Percentiles rank a stretch among this genome's conserved stretches.
These are phyloP conservation scores for Wickerhamomyces sp. DNA, from an alignment of 1,139 yeast species.

Conservation along the genomic window DNA sequence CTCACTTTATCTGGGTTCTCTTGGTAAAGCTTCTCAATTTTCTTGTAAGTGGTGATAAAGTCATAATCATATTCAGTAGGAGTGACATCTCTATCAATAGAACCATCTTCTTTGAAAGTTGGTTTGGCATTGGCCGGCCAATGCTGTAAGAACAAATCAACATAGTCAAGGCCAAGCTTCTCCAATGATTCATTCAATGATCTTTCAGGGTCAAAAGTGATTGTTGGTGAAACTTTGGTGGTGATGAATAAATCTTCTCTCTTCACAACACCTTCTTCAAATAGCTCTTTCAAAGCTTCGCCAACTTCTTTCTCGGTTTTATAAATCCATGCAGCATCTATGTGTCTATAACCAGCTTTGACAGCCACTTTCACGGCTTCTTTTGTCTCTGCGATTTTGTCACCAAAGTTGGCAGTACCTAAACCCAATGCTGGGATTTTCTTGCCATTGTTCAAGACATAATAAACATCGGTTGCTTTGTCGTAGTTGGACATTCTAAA, in stretches of 20 bases:
- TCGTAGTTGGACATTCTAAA: too few species aligned
- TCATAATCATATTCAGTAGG: constrained; percentile 14
- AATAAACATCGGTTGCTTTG: constrained; percentile 29
- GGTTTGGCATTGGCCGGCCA: constrained; percentile 51
- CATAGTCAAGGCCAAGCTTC: constrained; percentile 47
- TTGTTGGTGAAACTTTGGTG: constrained; percentile 53
- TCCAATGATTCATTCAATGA: constrained; percentile 34
- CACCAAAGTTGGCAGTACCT: constrained; percentile 49
- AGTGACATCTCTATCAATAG: not conserved
- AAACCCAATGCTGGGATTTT: constrained; percentile 54
- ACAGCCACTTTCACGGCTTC: constrained; percentile 44
- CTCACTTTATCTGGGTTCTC: constrained; percentile 27
- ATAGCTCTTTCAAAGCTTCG: constrained; percentile 42
- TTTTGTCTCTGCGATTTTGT: constrained; percentile 25
- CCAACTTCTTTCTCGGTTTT: constrained; percentile 47
- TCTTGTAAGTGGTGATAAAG: constrained; percentile 44
- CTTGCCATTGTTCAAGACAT: constrained; percentile 44
- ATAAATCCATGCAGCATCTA: constrained; percentile 50
- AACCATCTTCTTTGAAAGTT: constrained; percentile 36
- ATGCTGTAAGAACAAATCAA: constrained; percentile 53
- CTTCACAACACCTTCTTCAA: constrained; percentile 43
- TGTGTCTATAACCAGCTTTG: constrained; percentile 45
- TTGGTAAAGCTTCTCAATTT: constrained; percentile 39
- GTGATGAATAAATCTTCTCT: constrained; percentile 56
- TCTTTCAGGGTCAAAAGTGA: constrained; percentile 32